Base-by-base conservation (phyloP, 129 eudicot species). In the Calendula officinalis region DNA sequence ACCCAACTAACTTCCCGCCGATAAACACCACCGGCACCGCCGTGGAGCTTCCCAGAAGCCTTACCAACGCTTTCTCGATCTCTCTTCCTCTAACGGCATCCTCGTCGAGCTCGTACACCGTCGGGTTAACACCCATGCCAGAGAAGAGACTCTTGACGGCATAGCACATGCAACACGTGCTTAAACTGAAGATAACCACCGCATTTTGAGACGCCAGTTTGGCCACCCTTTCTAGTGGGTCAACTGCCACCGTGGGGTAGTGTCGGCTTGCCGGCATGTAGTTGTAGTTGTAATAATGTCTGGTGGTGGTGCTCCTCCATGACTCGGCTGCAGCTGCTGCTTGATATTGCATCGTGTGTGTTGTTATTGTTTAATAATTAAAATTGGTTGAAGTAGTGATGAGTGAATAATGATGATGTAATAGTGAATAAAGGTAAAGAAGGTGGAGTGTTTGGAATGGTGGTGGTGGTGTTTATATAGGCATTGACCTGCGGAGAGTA, bases 151-250 rank as follows among this genome's bases (percentile, higher is more conserved):
- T 77, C 82, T 86, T 86, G 44, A 86, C 80, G 5, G 95, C 95
- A 30, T 83, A 87, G 72, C 95, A 86, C 89, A 86, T 86, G 54
- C 95, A 86, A 32, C 95, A 86, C 0, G 72, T 77, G 81, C 95
- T 86, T 5, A 68, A 8, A 64, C 95, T 86, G 64, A 86, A 82
- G 80, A 86, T 80, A 57, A 82, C 95, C 69, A 86, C 95, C 58
- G 95, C 95, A 34, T 83, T 86, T 51, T 80, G 84, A 1, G 89
- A 72, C 9, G 89, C 95, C 44, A 86, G 74, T 47, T 74, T 74
- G n/a, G 68, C 82, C 54, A 86, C 80, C 69, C 81, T 66, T 66
- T 86, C 95, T 27, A 80, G 7, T 1, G 94, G 83, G 56, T 85
- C 92, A 9, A 63, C 57, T 1, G 33, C 60, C 71, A 59, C 66